These are phyloP conservation scores for Nissolia schottii DNA, from an alignment of 306 rosid species.

Conservation along the genomic window DNA sequence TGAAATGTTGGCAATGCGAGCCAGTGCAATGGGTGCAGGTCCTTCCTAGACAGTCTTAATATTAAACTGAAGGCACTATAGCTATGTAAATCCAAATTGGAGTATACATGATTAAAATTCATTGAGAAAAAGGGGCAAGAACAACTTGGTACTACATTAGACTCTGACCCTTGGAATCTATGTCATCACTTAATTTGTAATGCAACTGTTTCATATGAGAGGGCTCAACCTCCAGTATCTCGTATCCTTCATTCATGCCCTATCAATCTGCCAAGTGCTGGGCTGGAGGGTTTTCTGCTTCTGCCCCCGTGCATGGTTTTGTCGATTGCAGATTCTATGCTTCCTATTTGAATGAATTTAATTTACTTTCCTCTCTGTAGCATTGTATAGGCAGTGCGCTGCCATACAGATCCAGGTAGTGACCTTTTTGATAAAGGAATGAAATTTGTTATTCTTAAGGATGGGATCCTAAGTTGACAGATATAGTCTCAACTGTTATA, in stretches of 20 bases:
- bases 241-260: constrained; percentile 14
- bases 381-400: constrained; percentile 1
- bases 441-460: neutral
- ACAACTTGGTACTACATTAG: constrained; percentile 19
- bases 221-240: constrained; percentile 18
- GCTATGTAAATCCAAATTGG: constrained; percentile 39
- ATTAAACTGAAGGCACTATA: constrained; percentile 22
- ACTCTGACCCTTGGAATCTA: constrained; percentile 17
- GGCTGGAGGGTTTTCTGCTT: constrained; percentile 34
- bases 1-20: constrained; percentile 78
- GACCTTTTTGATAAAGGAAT: neutral
- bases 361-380: neutral
- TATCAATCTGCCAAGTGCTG: constrained; percentile 9
- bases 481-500: neutral
- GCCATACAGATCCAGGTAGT: constrained; percentile 7
- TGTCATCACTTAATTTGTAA: constrained; percentile 17
- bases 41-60: constrained; percentile 33
- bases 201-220: constrained; percentile 9
- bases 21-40: constrained; percentile 57
- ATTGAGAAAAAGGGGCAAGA: neutral
- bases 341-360: constrained; percentile 11
- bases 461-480: neutral
- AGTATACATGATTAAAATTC: constrained; percentile 24
- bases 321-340: constrained; percentile 11
- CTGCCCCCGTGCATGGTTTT: constrained; percentile 16